Evolutionary conservation across 2,329 filamentous ascomycete species (phyloP).

Genomic region (Sarocladiaceae sp.): DNA sequence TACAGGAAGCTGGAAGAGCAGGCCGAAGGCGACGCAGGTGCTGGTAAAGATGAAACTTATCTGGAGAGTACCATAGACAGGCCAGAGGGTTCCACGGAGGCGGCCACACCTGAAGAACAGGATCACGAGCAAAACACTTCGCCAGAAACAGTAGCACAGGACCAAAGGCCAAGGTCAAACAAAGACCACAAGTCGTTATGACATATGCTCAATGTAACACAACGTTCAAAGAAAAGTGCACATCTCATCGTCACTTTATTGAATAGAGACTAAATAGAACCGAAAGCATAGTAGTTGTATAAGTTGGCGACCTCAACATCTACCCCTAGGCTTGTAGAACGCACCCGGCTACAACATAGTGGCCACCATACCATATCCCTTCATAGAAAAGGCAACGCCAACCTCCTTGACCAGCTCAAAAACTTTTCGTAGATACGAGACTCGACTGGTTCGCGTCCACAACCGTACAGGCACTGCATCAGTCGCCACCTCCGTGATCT

Average conservation of each 20-base stretch:
- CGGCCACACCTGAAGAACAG: too few species aligned
- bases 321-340: slow-evolving; percentile 45
- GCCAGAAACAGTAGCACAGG: not conserved
- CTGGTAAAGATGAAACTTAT: not conserved
- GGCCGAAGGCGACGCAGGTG: slow-evolving; percentile 4
- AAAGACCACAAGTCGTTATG: not conserved
- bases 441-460: slow-evolving; percentile 45
- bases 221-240: not conserved
- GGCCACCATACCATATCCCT: slow-evolving; percentile 40
- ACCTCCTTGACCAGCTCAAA: slow-evolving; percentile 51
- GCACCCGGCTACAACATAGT: slow-evolving; percentile 48
- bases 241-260: slow-evolving; percentile 1
- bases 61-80: not conserved
- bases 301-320: slow-evolving; percentile 48
- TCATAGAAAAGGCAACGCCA: slow-evolving; percentile 43
- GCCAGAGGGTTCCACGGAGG: too few species aligned
- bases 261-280: slow-evolving; percentile 20
- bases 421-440: slow-evolving; percentile 56
- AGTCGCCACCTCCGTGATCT: slow-evolving; percentile 41
- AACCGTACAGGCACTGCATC: slow-evolving; percentile 38
- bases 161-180: not conserved
- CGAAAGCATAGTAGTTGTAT: slow-evolving; percentile 49
- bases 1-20: slow-evolving; percentile 59
- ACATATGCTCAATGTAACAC: not conserved
- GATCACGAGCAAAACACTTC: not conserved